phyloP scores from a whole-genome alignment of 192 early-diverging fungal species.

The Coemansia nantahalensis region DNA sequence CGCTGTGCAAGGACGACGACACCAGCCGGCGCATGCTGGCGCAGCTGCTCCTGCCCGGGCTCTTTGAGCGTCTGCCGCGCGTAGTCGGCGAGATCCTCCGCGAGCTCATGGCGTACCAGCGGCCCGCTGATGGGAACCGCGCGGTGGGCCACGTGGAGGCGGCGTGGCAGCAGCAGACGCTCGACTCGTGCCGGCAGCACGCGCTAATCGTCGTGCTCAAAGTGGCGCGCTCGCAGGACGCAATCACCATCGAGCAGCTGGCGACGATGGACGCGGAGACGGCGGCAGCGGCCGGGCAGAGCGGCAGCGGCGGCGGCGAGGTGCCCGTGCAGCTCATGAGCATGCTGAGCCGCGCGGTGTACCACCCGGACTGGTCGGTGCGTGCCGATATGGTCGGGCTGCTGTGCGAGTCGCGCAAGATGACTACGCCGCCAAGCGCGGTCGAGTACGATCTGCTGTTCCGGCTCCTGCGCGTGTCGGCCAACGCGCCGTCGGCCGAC shows the following conservation, averaged over 20 bases:
- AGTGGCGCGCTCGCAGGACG: constrained; percentile 34
- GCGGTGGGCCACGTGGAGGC: constrained; percentile 8
- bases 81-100: constrained; percentile 20
- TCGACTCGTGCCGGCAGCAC: constrained; percentile 39
- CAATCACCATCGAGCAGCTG: constrained; percentile 32
- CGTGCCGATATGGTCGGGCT: constrained; percentile 78
- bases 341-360: constrained; percentile 61
- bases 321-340: constrained; percentile 5
- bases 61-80: constrained; percentile 22
- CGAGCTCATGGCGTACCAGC: constrained; percentile 7
- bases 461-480: constrained; percentile 65
- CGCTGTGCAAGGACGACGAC: constrained; percentile 46
- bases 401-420: constrained; percentile 75
- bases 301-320: too few species aligned
- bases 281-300: background rate
- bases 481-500: constrained; percentile 72
- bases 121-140: background rate
- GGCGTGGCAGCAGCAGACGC: constrained; percentile 17
- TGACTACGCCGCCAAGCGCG: constrained; percentile 57
- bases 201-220: constrained; percentile 49
- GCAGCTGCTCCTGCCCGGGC: constrained; percentile 29
- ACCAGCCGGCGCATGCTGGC: constrained; percentile 43
- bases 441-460: constrained; percentile 67
- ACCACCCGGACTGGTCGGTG: constrained; percentile 68
- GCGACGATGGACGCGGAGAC: constrained; percentile 5